Conservation (phyloP, 225 moss, liverwort and hornwort species). For the Physcomitrium patens region DNA sequence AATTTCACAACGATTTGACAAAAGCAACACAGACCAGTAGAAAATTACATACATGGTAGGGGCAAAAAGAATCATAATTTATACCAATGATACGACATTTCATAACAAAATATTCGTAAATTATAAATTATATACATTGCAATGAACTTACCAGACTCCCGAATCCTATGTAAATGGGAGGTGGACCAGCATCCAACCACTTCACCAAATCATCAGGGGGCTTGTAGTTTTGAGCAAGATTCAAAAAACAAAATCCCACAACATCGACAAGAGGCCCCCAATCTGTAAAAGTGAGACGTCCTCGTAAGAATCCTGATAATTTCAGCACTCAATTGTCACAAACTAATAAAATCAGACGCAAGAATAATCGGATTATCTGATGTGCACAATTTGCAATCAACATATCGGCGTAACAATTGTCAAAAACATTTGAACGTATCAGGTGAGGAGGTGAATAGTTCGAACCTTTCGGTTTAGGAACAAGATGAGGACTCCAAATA, state of each 20-base stretch:
- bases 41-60: no score
- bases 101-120: no score
- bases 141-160: slow-evolving; percentile 86
- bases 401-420: background rate
- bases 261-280: slow-evolving; percentile 94
- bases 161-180: slow-evolving; percentile 92
- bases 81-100: no score
- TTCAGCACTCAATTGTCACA: no score
- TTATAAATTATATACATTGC: background rate
- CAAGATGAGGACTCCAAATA: slow-evolving; percentile 98
- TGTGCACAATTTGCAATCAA: no score
- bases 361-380: no score
- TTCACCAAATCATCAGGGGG: slow-evolving; percentile 79
- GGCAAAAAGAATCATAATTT: slow-evolving; percentile 6
- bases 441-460: slow-evolving; percentile 4
- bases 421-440: background rate
- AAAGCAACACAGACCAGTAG: no score
- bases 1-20: no score
- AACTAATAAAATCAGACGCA: no score
- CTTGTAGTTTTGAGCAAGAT: slow-evolving; percentile 80
- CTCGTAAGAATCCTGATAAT: no score
- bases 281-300: slow-evolving; percentile 50
- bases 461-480: slow-evolving; percentile 87
- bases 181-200: slow-evolving; percentile 77
- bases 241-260: slow-evolving; percentile 89